Percentiles rank a stretch among this genome's conserved stretches.
Evolutionary conservation across 2,329 filamentous ascomycete genomes (phyloP).

Genomic region (Xylariomycetidae sp.): DNA sequence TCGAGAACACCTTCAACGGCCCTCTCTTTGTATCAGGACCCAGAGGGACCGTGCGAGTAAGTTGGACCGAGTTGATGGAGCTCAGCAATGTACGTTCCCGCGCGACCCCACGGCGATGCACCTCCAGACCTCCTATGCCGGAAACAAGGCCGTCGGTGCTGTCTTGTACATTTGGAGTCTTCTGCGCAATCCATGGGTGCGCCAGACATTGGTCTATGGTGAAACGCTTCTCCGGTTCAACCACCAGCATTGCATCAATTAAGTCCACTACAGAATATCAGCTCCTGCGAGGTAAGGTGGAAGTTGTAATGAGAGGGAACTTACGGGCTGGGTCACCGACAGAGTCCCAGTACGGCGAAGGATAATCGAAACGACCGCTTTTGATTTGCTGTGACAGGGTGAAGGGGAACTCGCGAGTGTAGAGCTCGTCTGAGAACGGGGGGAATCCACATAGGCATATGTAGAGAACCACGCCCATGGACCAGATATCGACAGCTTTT

Average conservation of each 20-base stretch:
- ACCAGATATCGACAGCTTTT: constrained; percentile 94
- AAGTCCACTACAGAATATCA: constrained; percentile 78
- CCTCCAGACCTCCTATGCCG: constrained; percentile 77
- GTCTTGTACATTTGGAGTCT: constrained; percentile 60
- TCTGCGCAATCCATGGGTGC: constrained; percentile 82
- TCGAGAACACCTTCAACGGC: constrained; percentile 69
- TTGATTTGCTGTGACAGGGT: constrained; percentile 86
- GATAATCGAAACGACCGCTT: constrained; percentile 85
- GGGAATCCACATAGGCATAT: constrained; percentile 97
- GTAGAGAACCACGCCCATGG: constrained; percentile 93
- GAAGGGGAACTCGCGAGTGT: constrained; percentile 75
- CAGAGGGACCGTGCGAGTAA: constrained; percentile 48
- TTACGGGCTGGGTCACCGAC: constrained; percentile 75
- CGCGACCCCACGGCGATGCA: constrained; percentile 72
- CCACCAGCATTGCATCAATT: constrained; percentile 91
- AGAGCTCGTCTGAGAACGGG: constrained; percentile 93
- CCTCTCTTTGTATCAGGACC: constrained; percentile 54
- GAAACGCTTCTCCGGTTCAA: constrained; percentile 77
- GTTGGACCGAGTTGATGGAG: constrained; percentile 68
- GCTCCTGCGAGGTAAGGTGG: too few species aligned
- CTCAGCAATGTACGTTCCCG: constrained; percentile 84
- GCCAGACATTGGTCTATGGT: constrained; percentile 86
- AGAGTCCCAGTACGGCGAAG: constrained; percentile 91
- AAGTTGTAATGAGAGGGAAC: too few species aligned
- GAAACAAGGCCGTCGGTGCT: constrained; percentile 90